Base-by-base conservation (phyloP, 1,284 basidiomycete genomes). In the Malassezia globosa region DNA sequence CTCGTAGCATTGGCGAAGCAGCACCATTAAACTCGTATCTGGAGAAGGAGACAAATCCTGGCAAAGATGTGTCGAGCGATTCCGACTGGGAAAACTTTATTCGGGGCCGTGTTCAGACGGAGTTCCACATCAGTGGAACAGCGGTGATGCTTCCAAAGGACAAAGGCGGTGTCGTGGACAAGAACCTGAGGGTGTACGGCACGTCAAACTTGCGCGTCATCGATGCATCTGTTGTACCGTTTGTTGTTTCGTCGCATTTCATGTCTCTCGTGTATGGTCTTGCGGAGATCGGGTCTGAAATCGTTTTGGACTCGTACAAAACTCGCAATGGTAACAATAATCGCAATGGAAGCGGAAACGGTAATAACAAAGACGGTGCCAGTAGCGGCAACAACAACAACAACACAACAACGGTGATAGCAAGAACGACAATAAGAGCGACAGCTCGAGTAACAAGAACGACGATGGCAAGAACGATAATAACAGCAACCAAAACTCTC, bases 211-310 rank as follows among this genome's bases (percentile, higher is more conserved):
- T 66, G 5, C 38, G 64, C 8, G 63, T 69, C 8, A 51, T 52
- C 23, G 55, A 62, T 31, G 57, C 58, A 1, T 44, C 48, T 25
- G 50, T 65, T 4, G 60, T 73, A 8, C 74, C 74, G 3, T 46
- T 72, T 24, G 66, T 70, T 41, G 49, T 75, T 40, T 60, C 50
- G 23, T 52, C 59, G 10, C 67, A 80, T 74, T 78, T 54, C 73
- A 77, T 69, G 71, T 76, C 78, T 14, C 75, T 80, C 4, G 77
- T 79, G 2, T 87, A 82, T 64, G 84, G 81, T 23, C 34, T 72
- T 63, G 63, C 59, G 3, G 66, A 68, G 39, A 53, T 63, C 19
- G 66, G 58, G 4, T 52, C 58, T 4, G 58, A 63, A 22, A 55
- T 65, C 40, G 46, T 68, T 4, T 18, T 54, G 16, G 21, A 18